phyloP scores from a whole-genome alignment of 495 filamentous ascomycete species.

The Aspergillus bertholletiae region DNA sequence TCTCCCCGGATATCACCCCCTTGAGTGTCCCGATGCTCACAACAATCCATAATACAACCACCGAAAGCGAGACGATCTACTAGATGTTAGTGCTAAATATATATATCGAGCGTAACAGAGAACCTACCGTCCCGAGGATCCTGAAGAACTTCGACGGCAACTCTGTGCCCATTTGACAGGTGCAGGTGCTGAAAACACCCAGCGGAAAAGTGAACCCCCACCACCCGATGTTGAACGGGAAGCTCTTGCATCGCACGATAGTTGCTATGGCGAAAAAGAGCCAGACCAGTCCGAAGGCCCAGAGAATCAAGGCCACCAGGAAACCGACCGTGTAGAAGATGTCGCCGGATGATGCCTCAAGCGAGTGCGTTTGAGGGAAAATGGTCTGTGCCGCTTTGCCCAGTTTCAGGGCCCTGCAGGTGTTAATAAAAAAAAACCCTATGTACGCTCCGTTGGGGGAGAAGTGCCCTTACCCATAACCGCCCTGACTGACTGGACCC shows the following conservation, averaged over 20 bases:
- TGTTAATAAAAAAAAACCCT: not conserved
- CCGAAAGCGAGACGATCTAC: slow-evolving; percentile 46
- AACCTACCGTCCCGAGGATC: slow-evolving; percentile 44
- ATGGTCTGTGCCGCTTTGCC: slow-evolving; percentile 46
- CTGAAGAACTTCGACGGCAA: slow-evolving; percentile 51
- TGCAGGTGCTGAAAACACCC: slow-evolving; percentile 52
- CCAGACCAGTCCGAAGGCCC: slow-evolving; percentile 62
- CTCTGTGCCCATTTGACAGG: slow-evolving; percentile 45
- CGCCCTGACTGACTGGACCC: slow-evolving; percentile 57
- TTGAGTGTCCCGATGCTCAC: slow-evolving; percentile 43
- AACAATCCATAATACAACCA: slow-evolving; percentile 50
- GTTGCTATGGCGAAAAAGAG: slow-evolving; percentile 51
- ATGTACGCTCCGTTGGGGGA: too few relatives aligned
- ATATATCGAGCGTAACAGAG: not conserved
- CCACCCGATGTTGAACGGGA: slow-evolving; percentile 68
- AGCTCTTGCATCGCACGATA: slow-evolving; percentile 33
- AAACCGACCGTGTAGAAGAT: slow-evolving; percentile 53
- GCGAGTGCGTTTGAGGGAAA: slow-evolving; percentile 47
- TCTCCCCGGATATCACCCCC: slow-evolving; percentile 37
- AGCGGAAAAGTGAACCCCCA: slow-evolving; percentile 65
- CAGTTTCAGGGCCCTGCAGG: slow-evolving; percentile 46
- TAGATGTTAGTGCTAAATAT: not conserved
- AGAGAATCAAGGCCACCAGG: slow-evolving; percentile 50
- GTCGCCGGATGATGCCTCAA: slow-evolving; percentile 41
- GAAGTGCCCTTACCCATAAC: slow-evolving; percentile 36